Conservation (phyloP, 2,329 filamentous ascomycete species). For the Chaetomiaceae sp. region DNA sequence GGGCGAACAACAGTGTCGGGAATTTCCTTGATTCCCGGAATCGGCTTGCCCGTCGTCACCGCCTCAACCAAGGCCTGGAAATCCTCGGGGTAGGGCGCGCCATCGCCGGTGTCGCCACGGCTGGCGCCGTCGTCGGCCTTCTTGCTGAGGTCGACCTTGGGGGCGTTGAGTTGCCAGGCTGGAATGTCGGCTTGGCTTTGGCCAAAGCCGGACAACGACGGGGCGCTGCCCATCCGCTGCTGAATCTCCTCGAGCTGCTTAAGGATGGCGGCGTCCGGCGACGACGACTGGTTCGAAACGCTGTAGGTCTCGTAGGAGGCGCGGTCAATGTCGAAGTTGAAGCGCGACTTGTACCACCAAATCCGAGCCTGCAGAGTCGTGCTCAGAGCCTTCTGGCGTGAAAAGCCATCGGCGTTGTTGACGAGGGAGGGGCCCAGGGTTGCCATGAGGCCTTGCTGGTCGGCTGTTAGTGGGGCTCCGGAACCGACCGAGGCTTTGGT, state of each 20-base stretch:
- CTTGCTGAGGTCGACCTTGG: conserved; percentile 41
- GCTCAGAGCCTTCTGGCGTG: conserved; percentile 29
- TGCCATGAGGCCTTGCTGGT: conserved; percentile 23
- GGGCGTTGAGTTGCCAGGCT: conserved; percentile 46
- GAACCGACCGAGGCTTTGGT: background rate
- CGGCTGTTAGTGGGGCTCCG: conserved; percentile 1
- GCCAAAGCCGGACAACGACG: background rate
- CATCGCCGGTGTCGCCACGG: conserved; percentile 18
- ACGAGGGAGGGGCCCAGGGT: conserved; percentile 21
- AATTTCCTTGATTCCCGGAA: conserved; percentile 83
- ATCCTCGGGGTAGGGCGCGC: conserved; percentile 68
- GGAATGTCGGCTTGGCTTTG: conserved; percentile 17
- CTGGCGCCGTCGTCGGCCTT: conserved; percentile 31
- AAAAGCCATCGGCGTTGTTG: conserved; percentile 13
- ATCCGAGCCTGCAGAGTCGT: conserved; percentile 59
- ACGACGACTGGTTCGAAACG: background rate
- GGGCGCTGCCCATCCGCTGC: conserved; percentile 18
- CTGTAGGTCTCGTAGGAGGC: conserved; percentile 17
- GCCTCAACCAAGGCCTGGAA: conserved; percentile 84
- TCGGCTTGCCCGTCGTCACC: conserved; percentile 72
- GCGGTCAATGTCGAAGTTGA: conserved; percentile 19
- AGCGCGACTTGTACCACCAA: conserved; percentile 23
- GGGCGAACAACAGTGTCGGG: conserved; percentile 71
- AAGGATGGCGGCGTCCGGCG: conserved; percentile 21
- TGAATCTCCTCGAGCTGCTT: conserved; percentile 22